Evolutionary conservation across 805 yeast species (phyloP).

Genomic region (Tetrapisispora fleetii): DNA sequence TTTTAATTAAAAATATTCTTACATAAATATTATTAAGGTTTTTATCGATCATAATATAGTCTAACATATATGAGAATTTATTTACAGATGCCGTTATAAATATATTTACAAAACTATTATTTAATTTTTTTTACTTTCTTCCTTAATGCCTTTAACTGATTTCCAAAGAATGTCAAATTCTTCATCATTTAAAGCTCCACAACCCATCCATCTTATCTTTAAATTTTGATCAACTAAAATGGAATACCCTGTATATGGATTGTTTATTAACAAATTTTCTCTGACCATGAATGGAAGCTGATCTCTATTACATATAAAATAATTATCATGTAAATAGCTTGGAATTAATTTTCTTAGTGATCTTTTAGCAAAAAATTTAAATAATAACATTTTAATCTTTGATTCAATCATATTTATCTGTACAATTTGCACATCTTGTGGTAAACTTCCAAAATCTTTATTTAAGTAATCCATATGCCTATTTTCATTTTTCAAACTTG

Average conservation of each 20-base stretch:
- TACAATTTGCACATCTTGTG: constrained; percentile 45
- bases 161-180: constrained; percentile 56
- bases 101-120: neutral
- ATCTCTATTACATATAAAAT: constrained; percentile 54
- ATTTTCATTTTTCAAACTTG: constrained; percentile 42
- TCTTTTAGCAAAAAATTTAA: constrained; percentile 38
- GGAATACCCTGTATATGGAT: constrained; percentile 74
- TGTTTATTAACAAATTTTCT: constrained; percentile 53
- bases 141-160: constrained; percentile 48
- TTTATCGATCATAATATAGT: too few species aligned
- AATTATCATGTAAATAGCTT: constrained; percentile 42
- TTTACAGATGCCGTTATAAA: neutral
- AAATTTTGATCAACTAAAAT: constrained; percentile 67
- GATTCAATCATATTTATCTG: constrained; percentile 73
- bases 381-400: constrained; percentile 54
- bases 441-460: constrained; percentile 8
- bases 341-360: constrained; percentile 38
- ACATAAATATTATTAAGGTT: neutral
- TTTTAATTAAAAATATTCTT: constrained; percentile 1
- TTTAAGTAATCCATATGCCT: constrained; percentile 9
- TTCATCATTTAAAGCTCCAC: constrained; percentile 66
- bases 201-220: constrained; percentile 82
- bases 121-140: constrained; percentile 28
- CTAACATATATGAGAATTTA: too few species aligned
- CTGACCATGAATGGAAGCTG: constrained; percentile 49